Conservation (phyloP, 192 early-diverging fungal genomes). For the Coemansia erecta region DNA sequence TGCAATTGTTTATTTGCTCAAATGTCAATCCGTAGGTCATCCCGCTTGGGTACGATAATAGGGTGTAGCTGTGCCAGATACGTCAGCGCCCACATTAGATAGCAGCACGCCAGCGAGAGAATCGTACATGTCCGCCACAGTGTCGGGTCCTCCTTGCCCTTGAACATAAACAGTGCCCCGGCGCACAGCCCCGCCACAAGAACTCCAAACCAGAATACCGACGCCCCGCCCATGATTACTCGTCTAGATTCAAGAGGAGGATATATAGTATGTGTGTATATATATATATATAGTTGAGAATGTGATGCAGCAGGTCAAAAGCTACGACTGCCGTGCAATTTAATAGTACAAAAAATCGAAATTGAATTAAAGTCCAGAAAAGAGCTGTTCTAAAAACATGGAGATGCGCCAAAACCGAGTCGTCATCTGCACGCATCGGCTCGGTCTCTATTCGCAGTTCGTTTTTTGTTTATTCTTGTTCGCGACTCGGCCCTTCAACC, state of each 20-base stretch:
- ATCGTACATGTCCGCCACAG: slow-evolving; percentile 54
- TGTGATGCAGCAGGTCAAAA: not conserved
- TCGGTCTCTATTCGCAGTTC: too few species aligned
- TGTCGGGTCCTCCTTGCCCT: slow-evolving; percentile 46
- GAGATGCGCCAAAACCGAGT: too few species aligned
- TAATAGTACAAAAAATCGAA: too few species aligned
- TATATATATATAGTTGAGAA: not conserved
- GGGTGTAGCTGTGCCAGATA: slow-evolving; percentile 88
- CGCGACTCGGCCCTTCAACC: too few species aligned
- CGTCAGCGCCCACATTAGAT: slow-evolving; percentile 82
- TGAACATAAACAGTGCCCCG: slow-evolving; percentile 34
- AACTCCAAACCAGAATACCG: slow-evolving; percentile 48
- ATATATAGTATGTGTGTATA: too few species aligned
- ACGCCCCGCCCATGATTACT: slow-evolving; percentile 44
- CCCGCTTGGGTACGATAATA: slow-evolving; percentile 71
- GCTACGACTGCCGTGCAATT: not conserved
- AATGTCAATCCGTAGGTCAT: slow-evolving; percentile 58
- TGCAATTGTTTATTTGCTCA: slow-evolving; percentile 7
- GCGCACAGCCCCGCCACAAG: slow-evolving; percentile 34
- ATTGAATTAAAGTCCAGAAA: too few species aligned
- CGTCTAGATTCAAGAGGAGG: not conserved
- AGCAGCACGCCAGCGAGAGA: slow-evolving; percentile 45
- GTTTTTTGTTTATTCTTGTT: too few species aligned
- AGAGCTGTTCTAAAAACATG: too few species aligned
- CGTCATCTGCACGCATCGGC: too few species aligned